Percentiles rank a stretch among this genome's conserved stretches.
These are phyloP conservation scores for Hordeum marinum DNA, from an alignment of 176 grass and related monocot genomes.

Conservation along the genomic window DNA sequence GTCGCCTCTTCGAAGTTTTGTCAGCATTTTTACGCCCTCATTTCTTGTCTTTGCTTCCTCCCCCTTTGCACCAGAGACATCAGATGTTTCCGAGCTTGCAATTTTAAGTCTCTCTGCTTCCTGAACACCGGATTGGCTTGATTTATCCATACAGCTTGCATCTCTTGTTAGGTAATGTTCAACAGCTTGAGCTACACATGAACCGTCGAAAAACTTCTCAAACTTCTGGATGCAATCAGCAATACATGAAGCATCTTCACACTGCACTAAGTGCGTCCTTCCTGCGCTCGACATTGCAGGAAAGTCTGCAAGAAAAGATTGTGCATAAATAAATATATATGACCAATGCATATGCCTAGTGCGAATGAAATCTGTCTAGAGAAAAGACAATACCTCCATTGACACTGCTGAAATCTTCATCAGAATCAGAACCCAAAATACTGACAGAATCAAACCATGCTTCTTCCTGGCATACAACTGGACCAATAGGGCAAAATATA, in stretches of 20 bases:
- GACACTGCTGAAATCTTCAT: constrained; percentile 89
- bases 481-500: constrained; percentile 1
- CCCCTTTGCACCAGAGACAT: constrained; percentile 26
- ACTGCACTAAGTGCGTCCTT: constrained; percentile 52
- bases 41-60: constrained; percentile 35
- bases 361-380: constrained; percentile 4
- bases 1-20: constrained; percentile 51
- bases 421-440: constrained; percentile 89
- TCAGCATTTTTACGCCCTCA: constrained; percentile 40
- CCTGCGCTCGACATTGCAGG: constrained; percentile 31
- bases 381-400: constrained; percentile 63
- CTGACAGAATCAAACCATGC: constrained; percentile 89
- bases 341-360: not conserved
- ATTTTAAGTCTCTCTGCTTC: constrained; percentile 38
- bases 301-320: constrained; percentile 57
- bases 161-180: constrained; percentile 58
- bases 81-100: constrained; percentile 23
- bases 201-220: constrained; percentile 42
- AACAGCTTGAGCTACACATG: constrained; percentile 46
- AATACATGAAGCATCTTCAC: constrained; percentile 56
- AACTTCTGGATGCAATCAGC: constrained; percentile 60
- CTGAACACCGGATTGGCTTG: constrained; percentile 20
- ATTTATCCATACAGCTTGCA: constrained; percentile 36
- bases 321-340: not conserved
- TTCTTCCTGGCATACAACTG: constrained; percentile 90